Conservation (phyloP, 2,329 filamentous ascomycete genomes). For the Fusarium chlamydosporum region DNA sequence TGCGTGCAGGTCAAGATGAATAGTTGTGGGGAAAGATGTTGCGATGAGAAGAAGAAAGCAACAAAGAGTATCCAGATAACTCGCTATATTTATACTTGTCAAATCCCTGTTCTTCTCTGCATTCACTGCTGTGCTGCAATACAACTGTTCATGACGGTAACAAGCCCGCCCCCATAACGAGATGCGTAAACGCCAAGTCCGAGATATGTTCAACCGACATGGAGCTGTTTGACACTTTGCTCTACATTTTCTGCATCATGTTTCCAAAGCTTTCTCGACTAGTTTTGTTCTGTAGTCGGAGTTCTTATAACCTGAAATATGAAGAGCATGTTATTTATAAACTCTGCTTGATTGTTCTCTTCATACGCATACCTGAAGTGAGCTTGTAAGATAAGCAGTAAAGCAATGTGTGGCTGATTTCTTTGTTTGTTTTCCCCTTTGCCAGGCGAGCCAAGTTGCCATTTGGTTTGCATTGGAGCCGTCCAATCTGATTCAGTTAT, state of each 20-base stretch:
- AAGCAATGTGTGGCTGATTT: neutral
- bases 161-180: neutral
- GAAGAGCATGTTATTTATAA: neutral
- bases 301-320: neutral
- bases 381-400: neutral
- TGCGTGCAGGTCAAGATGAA: neutral
- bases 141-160: neutral
- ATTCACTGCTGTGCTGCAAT: slow-evolving; percentile 1
- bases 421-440: neutral
- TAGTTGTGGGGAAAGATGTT: neutral
- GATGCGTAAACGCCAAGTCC: neutral
- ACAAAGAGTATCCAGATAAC: neutral
- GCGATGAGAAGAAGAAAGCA: neutral
- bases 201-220: neutral
- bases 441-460: neutral
- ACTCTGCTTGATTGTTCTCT: neutral
- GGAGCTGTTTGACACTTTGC: neutral
- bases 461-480: neutral
- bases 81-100: neutral
- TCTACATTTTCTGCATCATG: neutral
- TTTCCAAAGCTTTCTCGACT: neutral
- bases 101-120: slow-evolving; percentile 16
- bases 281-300: neutral
- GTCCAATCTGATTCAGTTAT: neutral
- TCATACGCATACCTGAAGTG: neutral